Percentiles rank a stretch among this genome's conserved stretches.
Conservation (phyloP, 352 stramenopile species). For the Phytophthora tubulina region DNA sequence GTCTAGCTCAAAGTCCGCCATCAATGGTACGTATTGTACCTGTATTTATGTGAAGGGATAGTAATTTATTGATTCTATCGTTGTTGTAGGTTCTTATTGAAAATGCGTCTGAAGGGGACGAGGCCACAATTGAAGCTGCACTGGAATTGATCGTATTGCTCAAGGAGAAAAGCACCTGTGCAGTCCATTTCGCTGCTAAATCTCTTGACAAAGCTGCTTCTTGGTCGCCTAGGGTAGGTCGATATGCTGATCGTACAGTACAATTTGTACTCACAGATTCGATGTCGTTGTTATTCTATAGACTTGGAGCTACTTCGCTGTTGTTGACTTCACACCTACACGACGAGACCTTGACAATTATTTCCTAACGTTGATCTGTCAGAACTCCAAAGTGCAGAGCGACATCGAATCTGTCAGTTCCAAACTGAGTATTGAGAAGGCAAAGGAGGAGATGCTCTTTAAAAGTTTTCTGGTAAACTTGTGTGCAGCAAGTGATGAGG, state of each 20-base stretch:
- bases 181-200: constrained; percentile 54
- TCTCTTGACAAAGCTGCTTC: constrained; percentile 40
- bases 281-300: constrained; percentile 22
- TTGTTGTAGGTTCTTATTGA: constrained; percentile 56
- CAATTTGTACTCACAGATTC: not conserved
- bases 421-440: constrained; percentile 27
- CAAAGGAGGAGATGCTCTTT: constrained; percentile 31
- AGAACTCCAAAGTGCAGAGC: constrained; percentile 20
- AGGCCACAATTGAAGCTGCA: constrained; percentile 43
- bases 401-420: constrained; percentile 27
- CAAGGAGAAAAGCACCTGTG: constrained; percentile 51
- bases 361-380: constrained; percentile 45
- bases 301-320: constrained; percentile 61
- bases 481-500: constrained; percentile 32
- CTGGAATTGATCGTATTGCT: constrained; percentile 53
- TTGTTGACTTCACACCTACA: constrained; percentile 57
- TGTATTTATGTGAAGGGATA: not conserved
- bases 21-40: constrained; percentile 29
- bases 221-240: constrained; percentile 62
- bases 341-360: constrained; percentile 47
- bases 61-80: not conserved
- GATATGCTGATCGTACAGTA: not conserved
- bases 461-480: constrained; percentile 29
- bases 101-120: constrained; percentile 57
- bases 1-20: constrained; percentile 43